These are phyloP conservation scores for Cystobasidium pallidum DNA, from an alignment of 1,284 basidiomycete species.

Conservation along the genomic window DNA sequence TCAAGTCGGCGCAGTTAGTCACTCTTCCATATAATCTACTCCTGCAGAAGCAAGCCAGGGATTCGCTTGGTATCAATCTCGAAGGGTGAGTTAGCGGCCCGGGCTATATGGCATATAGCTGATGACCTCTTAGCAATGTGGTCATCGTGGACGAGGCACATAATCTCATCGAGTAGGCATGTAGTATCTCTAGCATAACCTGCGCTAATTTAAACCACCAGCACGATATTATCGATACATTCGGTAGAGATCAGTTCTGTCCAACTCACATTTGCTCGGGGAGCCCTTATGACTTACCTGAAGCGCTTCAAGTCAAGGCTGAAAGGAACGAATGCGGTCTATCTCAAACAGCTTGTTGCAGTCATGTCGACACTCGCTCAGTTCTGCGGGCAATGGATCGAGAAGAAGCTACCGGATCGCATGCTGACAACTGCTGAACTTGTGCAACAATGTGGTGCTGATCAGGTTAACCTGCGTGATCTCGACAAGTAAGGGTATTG, in stretches of 20 bases:
- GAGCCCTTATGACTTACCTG: constrained; percentile 80
- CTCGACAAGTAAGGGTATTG: constrained; percentile 28
- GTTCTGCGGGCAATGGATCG: constrained; percentile 61
- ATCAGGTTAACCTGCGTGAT: constrained; percentile 70
- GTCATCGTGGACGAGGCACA: constrained; percentile 96
- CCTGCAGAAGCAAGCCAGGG: constrained; percentile 78
- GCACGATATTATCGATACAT: constrained; percentile 80
- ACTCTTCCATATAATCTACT: constrained; percentile 93
- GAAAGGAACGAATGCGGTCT: constrained; percentile 72
- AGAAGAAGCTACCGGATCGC: constrained; percentile 58
- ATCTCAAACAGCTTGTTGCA: constrained; percentile 75
- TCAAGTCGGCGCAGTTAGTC: constrained; percentile 85
- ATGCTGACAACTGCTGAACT: constrained; percentile 70
- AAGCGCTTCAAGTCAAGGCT: constrained; percentile 76
- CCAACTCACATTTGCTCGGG: constrained; percentile 67
- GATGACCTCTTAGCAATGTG: constrained; percentile 60
- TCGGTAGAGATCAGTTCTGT: constrained; percentile 69
- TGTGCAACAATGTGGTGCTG: constrained; percentile 67
- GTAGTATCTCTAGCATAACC: not conserved
- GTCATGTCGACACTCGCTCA: constrained; percentile 71
- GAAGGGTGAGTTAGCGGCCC: constrained; percentile 6
- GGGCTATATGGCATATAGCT: not conserved
- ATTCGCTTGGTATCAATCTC: constrained; percentile 79
- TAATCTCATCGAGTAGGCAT: constrained; percentile 60
- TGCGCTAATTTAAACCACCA: not conserved